These are phyloP conservation scores for Nemania abortiva DNA, from an alignment of 2,329 filamentous ascomycete species.

Conservation along the genomic window DNA sequence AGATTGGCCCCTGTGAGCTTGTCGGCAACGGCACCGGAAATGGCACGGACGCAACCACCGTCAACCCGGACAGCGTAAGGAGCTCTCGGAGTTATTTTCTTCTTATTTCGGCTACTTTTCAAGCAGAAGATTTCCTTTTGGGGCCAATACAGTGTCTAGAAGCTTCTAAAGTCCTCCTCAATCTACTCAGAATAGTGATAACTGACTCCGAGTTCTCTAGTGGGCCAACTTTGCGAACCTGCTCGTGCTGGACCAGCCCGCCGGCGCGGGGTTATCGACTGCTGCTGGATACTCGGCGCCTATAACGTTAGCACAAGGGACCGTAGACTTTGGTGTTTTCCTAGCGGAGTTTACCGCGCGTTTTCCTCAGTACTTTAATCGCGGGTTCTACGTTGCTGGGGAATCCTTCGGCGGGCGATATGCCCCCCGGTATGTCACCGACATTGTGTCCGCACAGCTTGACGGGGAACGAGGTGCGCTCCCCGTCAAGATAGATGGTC, in stretches of 20 bases:
- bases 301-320: slow-evolving; percentile 18
- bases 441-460: slow-evolving; percentile 11
- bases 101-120: too few species aligned
- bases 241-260: slow-evolving; percentile 27
- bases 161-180: too few species aligned
- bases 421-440: slow-evolving; percentile 21
- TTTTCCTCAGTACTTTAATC: slow-evolving; percentile 27
- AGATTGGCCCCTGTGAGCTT: slow-evolving; percentile 26
- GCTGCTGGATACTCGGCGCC: slow-evolving; percentile 12
- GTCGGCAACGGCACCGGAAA: slow-evolving; percentile 4
- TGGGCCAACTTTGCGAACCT: slow-evolving; percentile 32
- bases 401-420: slow-evolving; percentile 33
- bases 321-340: slow-evolving; percentile 24
- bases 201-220: too few species aligned
- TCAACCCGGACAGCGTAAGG: slow-evolving; percentile 27
- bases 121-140: too few species aligned
- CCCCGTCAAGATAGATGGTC: slow-evolving; percentile 18
- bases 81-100: too few species aligned
- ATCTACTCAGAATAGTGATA: too few species aligned
- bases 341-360: slow-evolving; percentile 13
- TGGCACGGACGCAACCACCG: not conserved
- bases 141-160: too few species aligned
- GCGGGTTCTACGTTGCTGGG: slow-evolving; percentile 27
- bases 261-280: slow-evolving; percentile 25
- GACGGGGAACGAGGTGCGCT: not conserved